These are phyloP conservation scores for Trichoderma virens DNA, from an alignment of 495 filamentous ascomycete species.

Conservation along the genomic window DNA sequence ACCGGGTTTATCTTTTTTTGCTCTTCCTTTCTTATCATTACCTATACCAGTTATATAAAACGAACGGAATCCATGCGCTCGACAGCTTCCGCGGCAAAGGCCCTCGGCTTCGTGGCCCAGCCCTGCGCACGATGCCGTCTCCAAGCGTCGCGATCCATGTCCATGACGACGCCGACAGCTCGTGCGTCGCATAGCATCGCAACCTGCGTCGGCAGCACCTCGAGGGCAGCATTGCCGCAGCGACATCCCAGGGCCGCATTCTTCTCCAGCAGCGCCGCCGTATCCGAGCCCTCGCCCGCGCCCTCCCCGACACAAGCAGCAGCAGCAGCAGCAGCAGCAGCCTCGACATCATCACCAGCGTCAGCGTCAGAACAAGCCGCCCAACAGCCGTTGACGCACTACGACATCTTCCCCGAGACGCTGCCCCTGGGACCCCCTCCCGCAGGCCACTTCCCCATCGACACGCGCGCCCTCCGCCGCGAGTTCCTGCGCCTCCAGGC, in stretches of 20 bases:
- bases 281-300: not conserved
- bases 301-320: not conserved
- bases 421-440: constrained; percentile 79
- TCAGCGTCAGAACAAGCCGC: no score
- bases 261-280: constrained; percentile 1
- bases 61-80: not conserved
- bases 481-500: constrained; percentile 85
- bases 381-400: constrained; percentile 42
- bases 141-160: not conserved
- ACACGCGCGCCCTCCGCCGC: constrained; percentile 56
- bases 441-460: constrained; percentile 62
- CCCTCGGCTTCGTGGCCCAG: not conserved
- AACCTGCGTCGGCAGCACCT: not conserved
- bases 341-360: not conserved
- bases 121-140: constrained; percentile 5
- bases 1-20: not conserved
- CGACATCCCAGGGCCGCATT: not conserved
- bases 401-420: constrained; percentile 80
- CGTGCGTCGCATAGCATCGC: not conserved
- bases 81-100: not conserved
- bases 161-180: not conserved
- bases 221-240: not conserved
- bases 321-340: not conserved
- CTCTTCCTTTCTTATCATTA: not conserved
- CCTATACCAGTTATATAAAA: not conserved